phyloP scores from a whole-genome alignment of 1,284 basidiomycete species.

The Meripilus lineatus region DNA sequence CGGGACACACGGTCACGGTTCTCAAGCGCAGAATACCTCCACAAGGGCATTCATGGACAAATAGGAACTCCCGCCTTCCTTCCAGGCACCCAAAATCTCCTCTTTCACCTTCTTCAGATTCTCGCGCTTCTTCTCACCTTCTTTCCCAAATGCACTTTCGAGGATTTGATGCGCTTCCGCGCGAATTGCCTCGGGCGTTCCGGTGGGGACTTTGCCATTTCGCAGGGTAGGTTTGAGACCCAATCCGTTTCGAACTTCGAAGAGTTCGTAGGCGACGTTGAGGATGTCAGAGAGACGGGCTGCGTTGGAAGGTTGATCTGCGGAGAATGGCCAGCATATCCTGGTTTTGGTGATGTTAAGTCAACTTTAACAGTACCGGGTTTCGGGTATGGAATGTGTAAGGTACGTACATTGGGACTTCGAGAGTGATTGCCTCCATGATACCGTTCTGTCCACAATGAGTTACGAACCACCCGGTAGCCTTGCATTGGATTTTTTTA shows the following conservation, averaged over 20 bases:
- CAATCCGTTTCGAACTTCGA: constrained; percentile 20
- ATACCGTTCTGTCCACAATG: constrained; percentile 17
- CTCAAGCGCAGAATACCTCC: too few relatives aligned
- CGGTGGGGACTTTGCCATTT: constrained; percentile 9
- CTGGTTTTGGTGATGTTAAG: constrained; percentile 5
- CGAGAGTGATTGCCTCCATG: constrained; percentile 10
- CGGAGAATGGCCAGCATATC: constrained; percentile 22
- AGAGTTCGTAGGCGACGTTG: constrained; percentile 21
- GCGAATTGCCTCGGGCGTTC: constrained; percentile 12
- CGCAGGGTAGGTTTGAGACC: constrained; percentile 16
- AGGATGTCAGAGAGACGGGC: constrained; percentile 14
- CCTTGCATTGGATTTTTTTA: constrained; percentile 7
- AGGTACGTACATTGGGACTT: constrained; percentile 12
- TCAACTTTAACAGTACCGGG: too few relatives aligned
- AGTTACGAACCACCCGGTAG: constrained; percentile 18
- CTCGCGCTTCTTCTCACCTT: constrained; percentile 13
- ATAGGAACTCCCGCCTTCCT: too few relatives aligned
- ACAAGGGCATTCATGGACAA: too few relatives aligned
- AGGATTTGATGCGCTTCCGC: constrained; percentile 10
- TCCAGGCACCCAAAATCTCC: too few relatives aligned
- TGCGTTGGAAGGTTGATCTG: constrained; percentile 19
- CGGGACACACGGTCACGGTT: too few relatives aligned
- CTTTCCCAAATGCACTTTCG: constrained; percentile 11
- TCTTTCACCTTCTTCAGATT: constrained; percentile 12
- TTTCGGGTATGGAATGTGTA: not conserved